Evolutionary conservation across 805 yeast species (phyloP).

Genomic region (Ogataea wickerhamii): DNA sequence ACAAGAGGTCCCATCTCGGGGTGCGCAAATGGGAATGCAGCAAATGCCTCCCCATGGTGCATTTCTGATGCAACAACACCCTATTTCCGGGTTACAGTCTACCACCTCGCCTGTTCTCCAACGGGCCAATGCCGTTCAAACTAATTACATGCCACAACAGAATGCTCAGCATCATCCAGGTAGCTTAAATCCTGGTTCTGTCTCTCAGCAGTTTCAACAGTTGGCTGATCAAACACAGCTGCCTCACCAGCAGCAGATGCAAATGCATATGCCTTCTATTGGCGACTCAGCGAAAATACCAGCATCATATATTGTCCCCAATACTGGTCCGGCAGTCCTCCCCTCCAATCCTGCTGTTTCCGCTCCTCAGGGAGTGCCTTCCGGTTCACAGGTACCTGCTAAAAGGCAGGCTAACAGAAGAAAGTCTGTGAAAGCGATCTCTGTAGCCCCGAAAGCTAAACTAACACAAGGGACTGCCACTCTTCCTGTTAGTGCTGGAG

Average conservation of each 20-base stretch:
- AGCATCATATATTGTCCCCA: conserved; percentile 17
- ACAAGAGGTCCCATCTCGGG: conserved; percentile 11
- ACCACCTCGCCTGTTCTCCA: conserved; percentile 11
- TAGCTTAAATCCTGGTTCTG: conserved; percentile 15
- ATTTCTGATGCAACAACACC: conserved; percentile 17
- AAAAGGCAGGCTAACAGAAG: conserved; percentile 23
- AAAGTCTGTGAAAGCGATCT: conserved; percentile 16
- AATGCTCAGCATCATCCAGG: conserved; percentile 11
- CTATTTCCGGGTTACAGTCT: conserved; percentile 4
- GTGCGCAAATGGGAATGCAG: conserved; percentile 7
- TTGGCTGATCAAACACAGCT: conserved; percentile 22
- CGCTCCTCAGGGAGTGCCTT: conserved; percentile 12
- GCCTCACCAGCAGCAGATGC: conserved; percentile 17
- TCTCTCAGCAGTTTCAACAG: conserved; percentile 26
- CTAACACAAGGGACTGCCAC: conserved; percentile 11
- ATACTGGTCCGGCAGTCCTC: conserved; percentile 10
- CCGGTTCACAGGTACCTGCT: conserved; percentile 10
- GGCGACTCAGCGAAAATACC: conserved; percentile 10
- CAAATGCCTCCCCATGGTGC: conserved; percentile 18
- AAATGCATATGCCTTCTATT: conserved; percentile 10
- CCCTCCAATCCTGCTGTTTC: conserved; percentile 7
- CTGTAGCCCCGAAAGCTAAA: conserved; percentile 14
- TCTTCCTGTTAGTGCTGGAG: conserved; percentile 10
- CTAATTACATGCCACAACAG: conserved; percentile 10
- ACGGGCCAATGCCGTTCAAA: conserved; percentile 4